Conservation (phyloP, 192 early-diverging fungal species). For the Pilobolus umbonatus region DNA sequence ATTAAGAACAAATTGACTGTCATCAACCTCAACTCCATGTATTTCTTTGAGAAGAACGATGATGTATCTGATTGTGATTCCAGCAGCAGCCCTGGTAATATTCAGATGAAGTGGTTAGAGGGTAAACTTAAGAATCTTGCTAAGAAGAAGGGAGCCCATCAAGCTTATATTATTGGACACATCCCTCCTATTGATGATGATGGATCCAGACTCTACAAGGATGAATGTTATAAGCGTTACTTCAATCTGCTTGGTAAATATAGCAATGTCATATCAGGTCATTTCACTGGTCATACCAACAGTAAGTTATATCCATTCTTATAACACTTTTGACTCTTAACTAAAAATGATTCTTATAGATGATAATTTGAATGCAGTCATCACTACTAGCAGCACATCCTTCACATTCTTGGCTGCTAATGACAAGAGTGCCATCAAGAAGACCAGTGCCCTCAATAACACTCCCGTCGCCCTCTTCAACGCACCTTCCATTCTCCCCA, state of each 20-base stretch:
- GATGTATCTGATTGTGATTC: constrained; percentile 26
- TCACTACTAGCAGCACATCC: neutral
- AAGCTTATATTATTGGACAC: constrained; percentile 18
- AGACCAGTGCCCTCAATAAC: neutral
- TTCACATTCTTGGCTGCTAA: neutral
- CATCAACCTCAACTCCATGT: constrained; percentile 35
- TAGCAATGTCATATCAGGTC: constrained; percentile 32
- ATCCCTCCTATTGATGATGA: constrained; percentile 28
- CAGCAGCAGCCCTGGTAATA: constrained; percentile 13
- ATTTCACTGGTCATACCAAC: constrained; percentile 40
- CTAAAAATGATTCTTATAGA: neutral
- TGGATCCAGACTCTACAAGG: constrained; percentile 17
- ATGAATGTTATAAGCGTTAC: constrained; percentile 22
- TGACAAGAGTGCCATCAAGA: neutral
- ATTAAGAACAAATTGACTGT: constrained; percentile 13
- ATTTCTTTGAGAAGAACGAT: constrained; percentile 25
- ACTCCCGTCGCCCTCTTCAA: constrained; percentile 25
- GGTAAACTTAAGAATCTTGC: constrained; percentile 7
- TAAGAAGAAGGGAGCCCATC: neutral
- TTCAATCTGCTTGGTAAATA: constrained; percentile 32
- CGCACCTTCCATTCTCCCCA: constrained; percentile 38
- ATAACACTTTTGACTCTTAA: neutral
- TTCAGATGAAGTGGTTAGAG: constrained; percentile 31
- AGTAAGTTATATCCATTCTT: constrained; percentile 1
- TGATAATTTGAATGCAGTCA: constrained; percentile 16